Evolutionary conservation across 148 eudicot species (phyloP), one percentile per base, ranked within the genome.

Genomic region (Camellia sinensis): DNA sequence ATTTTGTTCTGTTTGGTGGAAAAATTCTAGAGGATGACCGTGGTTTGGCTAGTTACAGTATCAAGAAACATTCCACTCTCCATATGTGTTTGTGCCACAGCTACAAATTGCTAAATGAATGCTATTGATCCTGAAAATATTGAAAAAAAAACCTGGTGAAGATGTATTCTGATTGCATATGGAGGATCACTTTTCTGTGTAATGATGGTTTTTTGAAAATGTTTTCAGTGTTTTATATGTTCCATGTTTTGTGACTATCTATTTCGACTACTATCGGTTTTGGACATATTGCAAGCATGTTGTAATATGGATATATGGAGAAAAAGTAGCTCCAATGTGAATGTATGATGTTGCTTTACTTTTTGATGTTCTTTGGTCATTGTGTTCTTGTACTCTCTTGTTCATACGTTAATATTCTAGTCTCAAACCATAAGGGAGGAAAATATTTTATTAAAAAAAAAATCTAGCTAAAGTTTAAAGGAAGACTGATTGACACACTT

Each of bases 41-140:
- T 2, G 46, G 29, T 59, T 50, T 87, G 43, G 68, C 50, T 61
- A 71, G 77, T 40, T 85, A 79, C 64, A 53, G 62, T 14, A 48
- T 87, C 48, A 18, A 66, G 71, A 81, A 73, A 76, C 29, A 22
- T 22, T 22, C 29, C 29, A 22, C 29, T 22, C 29, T 22, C 29
- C 29, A 22, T 22, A 22, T 22, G 29, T 22, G 29, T 22, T 22
- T 22, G 29, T 0, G 29, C 29, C 29, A 22, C 29, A 22, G 29
- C 29, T 22, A 22, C 29, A 22, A 22, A 22, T 22, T 0, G 29
- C 29, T 22, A 22, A 22, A 22, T 22, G 29, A 22, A 22, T 22
- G 29, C 29, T 22, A 22, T 22, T 22, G 29, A 22, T 22, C 43
- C 6, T 1, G 48, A 68, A 54, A 22, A 73, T 21, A 14, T 1